Conservation (phyloP, 176 grass and related monocot species). For the Paspalum notatum region DNA sequence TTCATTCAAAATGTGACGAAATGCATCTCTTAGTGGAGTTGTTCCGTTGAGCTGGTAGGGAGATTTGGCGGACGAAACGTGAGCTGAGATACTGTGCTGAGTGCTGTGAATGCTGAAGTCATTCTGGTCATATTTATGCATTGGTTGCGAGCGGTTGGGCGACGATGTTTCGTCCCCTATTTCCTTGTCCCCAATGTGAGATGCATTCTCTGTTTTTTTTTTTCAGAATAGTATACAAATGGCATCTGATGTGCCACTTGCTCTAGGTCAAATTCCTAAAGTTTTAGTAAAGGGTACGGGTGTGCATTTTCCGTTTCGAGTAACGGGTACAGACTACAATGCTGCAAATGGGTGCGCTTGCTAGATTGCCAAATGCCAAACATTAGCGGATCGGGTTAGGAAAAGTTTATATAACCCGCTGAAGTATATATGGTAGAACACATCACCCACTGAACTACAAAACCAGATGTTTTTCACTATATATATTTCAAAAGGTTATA, state of each 20-base stretch:
- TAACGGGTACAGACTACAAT: background rate
- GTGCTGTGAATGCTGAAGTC: background rate
- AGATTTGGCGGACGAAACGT: background rate
- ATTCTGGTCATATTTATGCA: slow-evolving; percentile 5
- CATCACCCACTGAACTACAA: too few relatives aligned
- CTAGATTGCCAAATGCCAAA: background rate
- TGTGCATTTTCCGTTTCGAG: background rate
- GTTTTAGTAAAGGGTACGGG: slow-evolving; percentile 8
- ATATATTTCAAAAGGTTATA: too few relatives aligned
- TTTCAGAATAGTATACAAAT: slow-evolving; percentile 17
- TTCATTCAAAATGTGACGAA: background rate
- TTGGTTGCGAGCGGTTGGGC: slow-evolving; percentile 38
- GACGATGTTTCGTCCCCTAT: slow-evolving; percentile 37
- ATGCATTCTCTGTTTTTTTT: slow-evolving; percentile 15
- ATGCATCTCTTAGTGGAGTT: background rate
- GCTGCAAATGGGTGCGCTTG: background rate
- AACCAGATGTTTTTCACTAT: too few relatives aligned
- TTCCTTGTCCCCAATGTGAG: slow-evolving; percentile 25
- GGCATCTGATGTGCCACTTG: slow-evolving; percentile 26
- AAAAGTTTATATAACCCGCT: too few relatives aligned
- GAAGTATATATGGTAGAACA: too few relatives aligned
- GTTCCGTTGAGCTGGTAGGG: slow-evolving; percentile 15
- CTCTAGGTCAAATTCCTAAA: slow-evolving; percentile 37
- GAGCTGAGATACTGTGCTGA: background rate
- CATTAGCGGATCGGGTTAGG: background rate